phyloP scores from a whole-genome alignment of 495 filamentous ascomycete genomes.

The Pseudomonodictys pantanalensis region DNA sequence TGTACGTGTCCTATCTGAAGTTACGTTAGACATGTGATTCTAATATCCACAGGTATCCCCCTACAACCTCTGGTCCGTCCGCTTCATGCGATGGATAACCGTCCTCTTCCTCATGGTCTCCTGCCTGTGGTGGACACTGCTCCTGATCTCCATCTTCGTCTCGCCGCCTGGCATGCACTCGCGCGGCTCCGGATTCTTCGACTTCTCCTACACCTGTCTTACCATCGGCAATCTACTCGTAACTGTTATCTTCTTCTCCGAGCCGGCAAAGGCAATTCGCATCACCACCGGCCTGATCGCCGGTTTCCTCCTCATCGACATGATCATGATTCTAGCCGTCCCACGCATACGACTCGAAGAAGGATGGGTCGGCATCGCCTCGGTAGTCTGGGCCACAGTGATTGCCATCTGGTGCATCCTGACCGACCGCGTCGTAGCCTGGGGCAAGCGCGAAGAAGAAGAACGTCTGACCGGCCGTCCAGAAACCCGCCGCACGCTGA shows the following conservation, averaged over 20 bases:
- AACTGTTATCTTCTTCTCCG: slow-evolving; percentile 80
- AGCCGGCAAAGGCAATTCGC: slow-evolving; percentile 73
- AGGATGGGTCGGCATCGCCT: slow-evolving; percentile 83
- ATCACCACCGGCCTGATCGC: slow-evolving; percentile 64
- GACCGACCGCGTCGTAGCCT: slow-evolving; percentile 71
- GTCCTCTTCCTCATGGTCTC: slow-evolving; percentile 68
- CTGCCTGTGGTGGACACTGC: slow-evolving; percentile 86
- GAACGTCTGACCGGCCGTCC: slow-evolving; percentile 85
- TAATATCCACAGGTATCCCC: slow-evolving; percentile 67
- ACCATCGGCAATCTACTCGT: slow-evolving; percentile 63
- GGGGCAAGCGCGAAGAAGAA: slow-evolving; percentile 90
- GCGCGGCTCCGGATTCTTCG: slow-evolving; percentile 86
- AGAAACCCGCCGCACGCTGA: slow-evolving; percentile 75
- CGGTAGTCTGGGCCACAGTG: slow-evolving; percentile 70
- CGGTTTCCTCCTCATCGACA: slow-evolving; percentile 72
- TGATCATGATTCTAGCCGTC: slow-evolving; percentile 73
- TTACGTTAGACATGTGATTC: not conserved
- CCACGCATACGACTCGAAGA: slow-evolving; percentile 74
- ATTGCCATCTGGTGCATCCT: slow-evolving; percentile 62
- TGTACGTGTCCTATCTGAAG: slow-evolving; percentile 48
- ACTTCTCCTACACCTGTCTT: slow-evolving; percentile 56
- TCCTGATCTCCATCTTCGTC: slow-evolving; percentile 82
- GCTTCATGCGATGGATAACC: slow-evolving; percentile 69
- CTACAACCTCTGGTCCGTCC: slow-evolving; percentile 90
- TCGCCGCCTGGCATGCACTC: slow-evolving; percentile 80